phyloP scores from a whole-genome alignment of 2,329 filamentous ascomycete species.

The Myotisia sp. region DNA sequence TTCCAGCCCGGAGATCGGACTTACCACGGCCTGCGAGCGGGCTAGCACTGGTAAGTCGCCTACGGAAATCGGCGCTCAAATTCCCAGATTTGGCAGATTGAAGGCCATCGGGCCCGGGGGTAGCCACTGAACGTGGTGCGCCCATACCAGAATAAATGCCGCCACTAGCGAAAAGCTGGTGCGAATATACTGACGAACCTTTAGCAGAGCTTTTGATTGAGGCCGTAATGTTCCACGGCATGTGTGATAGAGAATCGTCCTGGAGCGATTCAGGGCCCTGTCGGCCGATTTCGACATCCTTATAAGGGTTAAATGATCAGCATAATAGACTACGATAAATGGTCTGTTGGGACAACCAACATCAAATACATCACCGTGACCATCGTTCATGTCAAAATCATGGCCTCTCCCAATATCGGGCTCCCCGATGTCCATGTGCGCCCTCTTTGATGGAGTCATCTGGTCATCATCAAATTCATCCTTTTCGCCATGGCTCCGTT shows the following conservation, averaged over 20 bases:
- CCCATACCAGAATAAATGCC: slow-evolving; percentile 20
- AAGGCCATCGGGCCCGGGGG: slow-evolving; percentile 14
- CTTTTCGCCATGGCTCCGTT: slow-evolving; percentile 17
- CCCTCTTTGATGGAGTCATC: slow-evolving; percentile 19
- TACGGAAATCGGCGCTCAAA: slow-evolving; percentile 16
- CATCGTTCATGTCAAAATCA: slow-evolving; percentile 6
- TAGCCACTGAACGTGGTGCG: slow-evolving; percentile 12
- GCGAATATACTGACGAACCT: slow-evolving; percentile 22
- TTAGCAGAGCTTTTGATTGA: slow-evolving; percentile 41
- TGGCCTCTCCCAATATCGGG: slow-evolving; percentile 23
- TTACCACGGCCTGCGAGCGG: slow-evolving; percentile 43
- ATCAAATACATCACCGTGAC: slow-evolving; percentile 3
- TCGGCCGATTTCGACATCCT: slow-evolving; percentile 54
- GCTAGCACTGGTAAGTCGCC: slow-evolving; percentile 45
- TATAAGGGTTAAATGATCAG: no score
- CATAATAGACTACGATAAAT: neutral
- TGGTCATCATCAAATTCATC: slow-evolving; percentile 16
- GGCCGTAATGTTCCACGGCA: slow-evolving; percentile 54
- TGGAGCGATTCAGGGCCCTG: slow-evolving; percentile 51
- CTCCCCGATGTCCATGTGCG: slow-evolving; percentile 25
- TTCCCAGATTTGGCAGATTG: neutral
- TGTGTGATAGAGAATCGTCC: slow-evolving; percentile 51
- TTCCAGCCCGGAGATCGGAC: slow-evolving; percentile 8
- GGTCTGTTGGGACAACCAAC: slow-evolving; percentile 3
- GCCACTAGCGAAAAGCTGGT: slow-evolving; percentile 17